phyloP scores from a whole-genome alignment of 2,329 filamentous ascomycete genomes.

The Xylariales sp. region DNA sequence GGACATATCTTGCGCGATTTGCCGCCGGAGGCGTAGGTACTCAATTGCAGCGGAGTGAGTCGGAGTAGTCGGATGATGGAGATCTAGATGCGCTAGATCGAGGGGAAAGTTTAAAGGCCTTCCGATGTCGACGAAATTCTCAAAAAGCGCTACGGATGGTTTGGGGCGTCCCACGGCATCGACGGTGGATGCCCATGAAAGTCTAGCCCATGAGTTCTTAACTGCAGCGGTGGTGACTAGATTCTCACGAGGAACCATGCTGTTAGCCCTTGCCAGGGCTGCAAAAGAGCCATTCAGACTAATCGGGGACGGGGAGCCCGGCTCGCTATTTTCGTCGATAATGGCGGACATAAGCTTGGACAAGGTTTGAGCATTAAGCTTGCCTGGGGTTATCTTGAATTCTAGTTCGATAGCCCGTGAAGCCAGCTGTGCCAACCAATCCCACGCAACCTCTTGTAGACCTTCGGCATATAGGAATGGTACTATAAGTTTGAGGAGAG shows the following conservation, averaged over 20 bases:
- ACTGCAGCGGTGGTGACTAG: slow-evolving; percentile 54
- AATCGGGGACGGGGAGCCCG: slow-evolving; percentile 49
- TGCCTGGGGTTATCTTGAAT: slow-evolving; percentile 37
- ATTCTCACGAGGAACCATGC: slow-evolving; percentile 53
- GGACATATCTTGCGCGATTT: slow-evolving; percentile 17
- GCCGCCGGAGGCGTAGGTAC: slow-evolving; percentile 53
- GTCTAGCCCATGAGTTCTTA: slow-evolving; percentile 57
- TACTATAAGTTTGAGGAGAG: slow-evolving; percentile 56
- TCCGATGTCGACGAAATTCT: slow-evolving; percentile 63
- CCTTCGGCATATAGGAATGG: slow-evolving; percentile 65
- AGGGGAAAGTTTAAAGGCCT: slow-evolving; percentile 55
- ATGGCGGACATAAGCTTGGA: slow-evolving; percentile 55
- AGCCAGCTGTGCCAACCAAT: slow-evolving; percentile 61
- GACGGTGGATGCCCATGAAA: slow-evolving; percentile 66
- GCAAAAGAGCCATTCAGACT: slow-evolving; percentile 63
- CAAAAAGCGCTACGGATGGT: slow-evolving; percentile 62
- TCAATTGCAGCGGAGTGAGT: slow-evolving; percentile 59
- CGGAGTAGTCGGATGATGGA: slow-evolving; percentile 66
- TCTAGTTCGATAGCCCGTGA: slow-evolving; percentile 37
- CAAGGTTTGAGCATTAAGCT: slow-evolving; percentile 47
- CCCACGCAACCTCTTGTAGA: slow-evolving; percentile 63
- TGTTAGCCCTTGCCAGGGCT: slow-evolving; percentile 59
- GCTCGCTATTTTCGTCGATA: slow-evolving; percentile 48
- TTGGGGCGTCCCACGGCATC: slow-evolving; percentile 58
- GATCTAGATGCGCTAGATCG: slow-evolving; percentile 64